Evolutionary conservation across 1,284 basidiomycete genomes (phyloP).

Genomic region (Ganoderma leucocontextum): DNA sequence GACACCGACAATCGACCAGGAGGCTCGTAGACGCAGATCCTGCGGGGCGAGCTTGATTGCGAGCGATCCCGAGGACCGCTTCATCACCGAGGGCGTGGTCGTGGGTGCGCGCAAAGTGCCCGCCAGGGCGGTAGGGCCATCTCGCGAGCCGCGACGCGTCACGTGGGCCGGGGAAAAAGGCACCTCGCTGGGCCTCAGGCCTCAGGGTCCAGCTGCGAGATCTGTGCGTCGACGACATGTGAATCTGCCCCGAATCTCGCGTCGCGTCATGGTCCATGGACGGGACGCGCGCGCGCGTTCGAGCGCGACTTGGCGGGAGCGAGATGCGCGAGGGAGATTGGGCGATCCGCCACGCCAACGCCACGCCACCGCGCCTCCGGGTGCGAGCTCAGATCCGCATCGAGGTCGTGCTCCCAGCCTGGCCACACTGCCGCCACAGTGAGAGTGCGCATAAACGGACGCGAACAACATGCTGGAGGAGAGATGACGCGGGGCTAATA

Average conservation of each 20-base stretch:
- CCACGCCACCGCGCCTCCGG: background rate
- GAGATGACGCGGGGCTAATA: background rate
- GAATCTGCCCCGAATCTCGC: constrained; percentile 12
- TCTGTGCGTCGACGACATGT: background rate
- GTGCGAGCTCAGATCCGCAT: background rate
- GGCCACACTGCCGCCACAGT: background rate
- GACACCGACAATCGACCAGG: constrained; percentile 4
- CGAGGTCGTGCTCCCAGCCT: background rate
- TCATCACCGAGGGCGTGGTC: background rate
- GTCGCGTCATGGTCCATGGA: background rate
- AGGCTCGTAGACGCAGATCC: constrained; percentile 2
- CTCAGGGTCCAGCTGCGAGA: constrained; percentile 10
- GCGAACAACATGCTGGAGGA: background rate
- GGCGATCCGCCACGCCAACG: constrained; percentile 3
- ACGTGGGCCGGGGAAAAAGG: constrained; percentile 18
- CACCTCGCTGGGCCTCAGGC: no score
- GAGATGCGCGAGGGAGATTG: constrained; percentile 5
- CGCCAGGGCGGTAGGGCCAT: no score
- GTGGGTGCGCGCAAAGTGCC: constrained; percentile 5
- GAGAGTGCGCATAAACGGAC: background rate
- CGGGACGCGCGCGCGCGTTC: background rate
- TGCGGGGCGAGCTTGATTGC: constrained; percentile 19
- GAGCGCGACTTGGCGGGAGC: background rate
- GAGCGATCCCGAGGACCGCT: constrained; percentile 26
- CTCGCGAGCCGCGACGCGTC: constrained; percentile 3